Evolutionary conservation across 169 alveolate species (phyloP), one percentile per base, ranked within the genome.

Genomic region (Eimeria maxima): DNA sequence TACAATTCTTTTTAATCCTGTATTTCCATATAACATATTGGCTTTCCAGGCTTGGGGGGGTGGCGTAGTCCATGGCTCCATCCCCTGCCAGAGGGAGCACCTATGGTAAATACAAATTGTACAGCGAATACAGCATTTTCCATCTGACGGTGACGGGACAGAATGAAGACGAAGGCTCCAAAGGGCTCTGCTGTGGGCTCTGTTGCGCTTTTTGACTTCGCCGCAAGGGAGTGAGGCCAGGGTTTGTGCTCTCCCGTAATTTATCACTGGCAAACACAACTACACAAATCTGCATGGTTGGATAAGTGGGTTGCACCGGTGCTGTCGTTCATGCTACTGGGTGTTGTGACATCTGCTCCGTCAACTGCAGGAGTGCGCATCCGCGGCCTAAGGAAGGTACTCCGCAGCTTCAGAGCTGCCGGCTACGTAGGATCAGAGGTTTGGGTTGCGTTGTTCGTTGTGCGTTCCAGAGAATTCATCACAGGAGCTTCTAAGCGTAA

Each of bases 401-500:
- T 33, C 38, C 38, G 38, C 57, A 11, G 29, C 29, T 7, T 7
- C 42, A 63, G 42, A 63, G 73, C 73, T 63, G 0, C 20, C 16
- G 50, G 50, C 27, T 29, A 16, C 4, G 53, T 16, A 3, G 83
- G 8, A 5, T 6, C 53, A 29, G 22, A 22, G 20, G 4, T 29
- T 13, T 29, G 44, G 71, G 0, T 50, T 20, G 5, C 44, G 18
- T 27, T 22, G 90, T 53, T 81, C 50, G 38, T n/a, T 50, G 45
- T 80, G 44, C 29, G 63, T 16, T 86, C 65, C 93, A 86, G 93
- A 7, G 93, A 86, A 60, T 86, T 86, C 93, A 45, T 86, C 60
- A 86, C 93, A 38, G 93, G 93, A 38, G 93, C 78, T 18, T 57
- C 93, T 5, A 47, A 60, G 22, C 93, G 93, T 44, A 86, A 86